phyloP scores from a whole-genome alignment of 495 filamentous ascomycete genomes.

The Xylaria cubensis region DNA sequence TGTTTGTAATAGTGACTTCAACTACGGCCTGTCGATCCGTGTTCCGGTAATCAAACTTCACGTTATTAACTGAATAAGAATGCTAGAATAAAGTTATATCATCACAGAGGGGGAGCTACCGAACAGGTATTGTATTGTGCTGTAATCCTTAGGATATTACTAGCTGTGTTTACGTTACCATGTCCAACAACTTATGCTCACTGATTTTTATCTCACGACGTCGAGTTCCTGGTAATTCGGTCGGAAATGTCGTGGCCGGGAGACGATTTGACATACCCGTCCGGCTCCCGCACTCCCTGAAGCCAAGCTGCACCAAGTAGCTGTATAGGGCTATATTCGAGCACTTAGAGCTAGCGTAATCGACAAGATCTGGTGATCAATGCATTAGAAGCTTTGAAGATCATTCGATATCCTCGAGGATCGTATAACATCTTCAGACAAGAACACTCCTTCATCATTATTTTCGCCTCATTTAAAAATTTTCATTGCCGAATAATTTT shows the following conservation, averaged over 20 bases:
- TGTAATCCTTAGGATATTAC: neutral
- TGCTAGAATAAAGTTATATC: neutral
- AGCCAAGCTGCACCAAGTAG: neutral
- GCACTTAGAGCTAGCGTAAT: neutral
- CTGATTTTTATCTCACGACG: neutral
- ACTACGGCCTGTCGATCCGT: slow-evolving; percentile 9
- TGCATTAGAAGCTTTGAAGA: slow-evolving; percentile 1
- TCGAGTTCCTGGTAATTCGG: neutral
- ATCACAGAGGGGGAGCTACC: neutral
- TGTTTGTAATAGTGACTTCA: neutral
- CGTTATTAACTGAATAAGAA: neutral
- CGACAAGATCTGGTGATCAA: neutral
- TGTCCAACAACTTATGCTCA: neutral
- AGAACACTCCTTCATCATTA: neutral
- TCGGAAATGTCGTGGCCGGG: neutral
- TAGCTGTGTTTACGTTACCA: neutral
- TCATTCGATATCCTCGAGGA: neutral
- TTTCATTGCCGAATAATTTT: neutral
- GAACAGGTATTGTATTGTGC: neutral
- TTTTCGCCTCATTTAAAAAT: neutral
- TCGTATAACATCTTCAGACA: neutral
- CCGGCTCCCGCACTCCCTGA: neutral
- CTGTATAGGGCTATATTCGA: neutral
- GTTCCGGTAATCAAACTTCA: neutral
- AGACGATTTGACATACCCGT: neutral